Conservation (phyloP, 164 flowering plant species). For the Euptelea pleiosperma region DNA sequence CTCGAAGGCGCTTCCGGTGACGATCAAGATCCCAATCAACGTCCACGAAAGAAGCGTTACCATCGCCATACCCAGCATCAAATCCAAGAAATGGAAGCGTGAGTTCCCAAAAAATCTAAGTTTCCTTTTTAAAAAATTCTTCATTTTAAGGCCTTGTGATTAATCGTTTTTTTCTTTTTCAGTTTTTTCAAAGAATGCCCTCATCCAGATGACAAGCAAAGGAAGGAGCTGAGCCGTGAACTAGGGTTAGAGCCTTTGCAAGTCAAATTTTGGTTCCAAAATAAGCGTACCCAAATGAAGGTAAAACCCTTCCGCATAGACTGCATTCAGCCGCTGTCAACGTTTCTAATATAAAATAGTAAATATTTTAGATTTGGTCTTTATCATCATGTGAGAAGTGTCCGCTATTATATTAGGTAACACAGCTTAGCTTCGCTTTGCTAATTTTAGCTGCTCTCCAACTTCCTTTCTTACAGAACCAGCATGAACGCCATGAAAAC, state of each 20-base stretch:
- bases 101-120: no score
- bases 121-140: not conserved
- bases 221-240: constrained; percentile 81
- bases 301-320: constrained; percentile 34
- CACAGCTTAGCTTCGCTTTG: no score
- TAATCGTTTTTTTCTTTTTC: not conserved
- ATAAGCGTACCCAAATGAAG: constrained; percentile 97
- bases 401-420: no score
- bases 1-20: constrained; percentile 61
- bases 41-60: constrained; percentile 62
- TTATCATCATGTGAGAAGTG: no score
- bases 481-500: constrained; percentile 83
- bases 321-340: no score
- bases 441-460: no score
- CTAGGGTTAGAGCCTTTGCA: constrained; percentile 79
- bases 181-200: constrained; percentile 92
- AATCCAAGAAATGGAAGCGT: constrained; percentile 93
- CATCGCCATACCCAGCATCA: constrained; percentile 96
- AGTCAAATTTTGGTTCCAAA: constrained; percentile 96
- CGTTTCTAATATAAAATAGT: no score
- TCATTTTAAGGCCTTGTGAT: not conserved
- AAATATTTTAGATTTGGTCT: no score
- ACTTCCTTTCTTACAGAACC: constrained; percentile 68
- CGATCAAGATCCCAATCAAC: constrained; percentile 50
- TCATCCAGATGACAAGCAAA: constrained; percentile 94